Base-by-base conservation (phyloP, 768 basidiomycete genomes). In the Cystoderma amianthinum region DNA sequence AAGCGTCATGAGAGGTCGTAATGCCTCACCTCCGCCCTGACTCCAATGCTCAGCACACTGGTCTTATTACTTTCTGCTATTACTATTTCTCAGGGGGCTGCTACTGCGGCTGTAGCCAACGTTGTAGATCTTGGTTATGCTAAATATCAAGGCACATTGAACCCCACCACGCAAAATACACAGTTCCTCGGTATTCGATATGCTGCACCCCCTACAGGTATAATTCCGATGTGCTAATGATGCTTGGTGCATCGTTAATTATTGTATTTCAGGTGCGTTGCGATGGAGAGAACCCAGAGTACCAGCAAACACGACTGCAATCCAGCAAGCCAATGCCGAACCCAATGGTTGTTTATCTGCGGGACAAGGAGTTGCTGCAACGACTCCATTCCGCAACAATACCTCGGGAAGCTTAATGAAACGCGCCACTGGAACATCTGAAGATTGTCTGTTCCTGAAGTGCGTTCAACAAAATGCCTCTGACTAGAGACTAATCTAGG, bases 121-220 rank as follows among this genome's bases (percentile, higher is more conserved):
- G 43, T 66, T 23, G 61, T 73, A 12, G 58, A 72, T 42, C 55
- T 74, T 10, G 71, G 71, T 2, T 71, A 72, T 46, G 65, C 72
- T 0, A 52, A 55, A 40, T 75, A 72, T 42, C 59, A 67, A 53
- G 73, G 71, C 1, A 39, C 51, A 0, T 49, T 65, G 10, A 58
- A 69, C 39, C 33, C 57, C 0, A 56, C 56, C 0, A 62, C 62
- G 2, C 50, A 52, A 10, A 59, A 65, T 43, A 61, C 63, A 0
- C 47, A 54, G 12, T 73, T 68, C 44, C 55, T 71, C 10, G 67
- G 67, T 0, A 61, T 75, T 33, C 63, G 74, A 5, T 78, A 70
- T 54, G 75, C 76, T 9, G 71, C 70, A 13, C 57, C 72, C 19
- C 74, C 76, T 2, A 45, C 63, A 21, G 73, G 73, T 69, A 18